Base-by-base conservation (phyloP, 176 grass and related monocot species). In the Poa annua region DNA sequence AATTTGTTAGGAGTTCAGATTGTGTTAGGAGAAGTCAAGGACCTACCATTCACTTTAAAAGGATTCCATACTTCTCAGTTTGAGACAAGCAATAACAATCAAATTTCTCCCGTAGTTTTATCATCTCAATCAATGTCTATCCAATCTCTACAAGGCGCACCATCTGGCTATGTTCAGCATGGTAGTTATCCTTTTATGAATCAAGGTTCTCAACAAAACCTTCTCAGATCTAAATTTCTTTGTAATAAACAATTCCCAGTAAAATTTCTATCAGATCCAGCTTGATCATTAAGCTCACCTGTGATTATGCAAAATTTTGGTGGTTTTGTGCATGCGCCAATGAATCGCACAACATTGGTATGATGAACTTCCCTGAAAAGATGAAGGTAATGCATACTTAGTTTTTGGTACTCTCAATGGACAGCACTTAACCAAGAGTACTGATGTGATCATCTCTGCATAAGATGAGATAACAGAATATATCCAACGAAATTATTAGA, bases 321-420 rank as follows among this genome's bases (percentile, higher is more conserved):
- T 75, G 91, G 81, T 83, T 96, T 99, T 57, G 86, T 99, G 81
- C 93, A 99, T 4, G 93, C 97, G 75, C 97, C 97, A 84, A 99
- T 92, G 85, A 99, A 99, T 56, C 91, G 85, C 82, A 99, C 97
- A 90, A 99, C 90, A 88, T 99, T 99, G 66, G 80, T 85, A 90
- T 99, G 93, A 60, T 99, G 85, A 83, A 99, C 86, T 90, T 96
- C 93, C 90, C 97, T 99, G 91, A 76, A 86, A 91, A 75, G 74
- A 66, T 81, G 11, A 76, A 88, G 75, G 75, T 41, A 74, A 79
- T 49, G 4, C 53, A 68, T 51, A 69, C 36, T 84, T 83, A 83
- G 45, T 66, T 66, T 26, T 41, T 66, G 81, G 57, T 84, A 53
- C 54, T 71, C 54, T 39, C 7, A 75, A 77, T 48, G 71, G 29